These are phyloP conservation scores for Dimocarpus longan DNA, from an alignment of 345 rosid species.

Conservation along the genomic window DNA sequence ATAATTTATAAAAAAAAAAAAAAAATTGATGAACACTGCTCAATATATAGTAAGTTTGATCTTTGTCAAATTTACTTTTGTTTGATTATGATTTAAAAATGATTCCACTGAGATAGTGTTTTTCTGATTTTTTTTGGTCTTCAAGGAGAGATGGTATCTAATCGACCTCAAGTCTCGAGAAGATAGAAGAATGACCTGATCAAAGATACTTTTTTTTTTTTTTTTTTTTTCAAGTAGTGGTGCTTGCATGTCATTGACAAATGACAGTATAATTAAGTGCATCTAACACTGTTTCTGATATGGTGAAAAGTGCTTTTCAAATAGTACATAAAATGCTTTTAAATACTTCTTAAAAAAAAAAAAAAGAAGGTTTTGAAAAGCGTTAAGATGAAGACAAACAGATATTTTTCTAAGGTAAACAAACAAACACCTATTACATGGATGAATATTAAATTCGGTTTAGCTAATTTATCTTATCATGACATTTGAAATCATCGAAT, in stretches of 20 bases:
- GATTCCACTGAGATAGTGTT: constrained; percentile 6
- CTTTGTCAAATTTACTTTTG: constrained; percentile 1
- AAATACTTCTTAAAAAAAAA: too few species aligned
- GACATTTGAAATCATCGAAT: too few species aligned
- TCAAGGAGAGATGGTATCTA: neutral
- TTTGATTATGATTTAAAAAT: neutral
- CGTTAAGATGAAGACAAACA: neutral
- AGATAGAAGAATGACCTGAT: neutral
- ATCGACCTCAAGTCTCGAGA: neutral
- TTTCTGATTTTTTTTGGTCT: neutral
- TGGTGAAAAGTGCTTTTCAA: neutral
- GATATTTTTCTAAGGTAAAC: neutral
- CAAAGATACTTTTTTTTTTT: neutral
- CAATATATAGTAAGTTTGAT: neutral
- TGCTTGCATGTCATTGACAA: neutral
- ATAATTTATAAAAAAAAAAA: neutral
- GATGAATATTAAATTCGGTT: too few species aligned
- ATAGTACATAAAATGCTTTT: neutral
- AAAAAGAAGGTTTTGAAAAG: too few species aligned
- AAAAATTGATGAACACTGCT: neutral
- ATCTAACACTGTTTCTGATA: neutral
- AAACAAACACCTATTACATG: too few species aligned
- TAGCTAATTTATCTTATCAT: too few species aligned
- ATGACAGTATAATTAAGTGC: neutral
- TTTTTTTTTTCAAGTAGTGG: neutral